A percentile compares a stretch with the other conserved stretches of the same genome.
Evolutionary conservation across 1,284 basidiomycete species (phyloP).

Genomic region (Grifola frondosa): DNA sequence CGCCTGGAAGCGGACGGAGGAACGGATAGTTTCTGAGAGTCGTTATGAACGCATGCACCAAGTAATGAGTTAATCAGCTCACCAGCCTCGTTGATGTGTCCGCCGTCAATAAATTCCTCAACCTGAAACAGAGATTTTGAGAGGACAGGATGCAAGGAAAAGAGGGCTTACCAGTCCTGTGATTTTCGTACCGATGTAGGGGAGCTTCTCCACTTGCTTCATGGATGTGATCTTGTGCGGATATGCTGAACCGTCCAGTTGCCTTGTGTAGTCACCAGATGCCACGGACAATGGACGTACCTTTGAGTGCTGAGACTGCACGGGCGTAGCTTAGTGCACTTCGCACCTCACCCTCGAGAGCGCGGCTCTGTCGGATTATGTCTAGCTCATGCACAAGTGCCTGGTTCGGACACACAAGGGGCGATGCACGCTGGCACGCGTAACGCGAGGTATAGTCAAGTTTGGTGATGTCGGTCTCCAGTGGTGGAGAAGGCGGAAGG

Average conservation of each 20-base stretch:
- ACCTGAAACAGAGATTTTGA: conserved; percentile 41
- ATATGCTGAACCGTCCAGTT: conserved; percentile 47
- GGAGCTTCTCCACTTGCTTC: conserved; percentile 51
- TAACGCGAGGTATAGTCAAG: conserved; percentile 45
- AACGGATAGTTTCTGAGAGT: conserved; percentile 48
- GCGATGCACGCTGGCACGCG: conserved; percentile 60
- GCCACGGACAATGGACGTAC: conserved; percentile 34
- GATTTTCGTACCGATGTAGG: conserved; percentile 63
- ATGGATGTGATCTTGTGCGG: conserved; percentile 50
- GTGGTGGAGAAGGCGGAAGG: conserved; percentile 26
- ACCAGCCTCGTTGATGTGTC: conserved; percentile 62
- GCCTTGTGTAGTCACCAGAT: not conserved
- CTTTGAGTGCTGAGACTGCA: conserved; percentile 70
- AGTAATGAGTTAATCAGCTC: not conserved
- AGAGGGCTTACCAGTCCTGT: conserved; percentile 48
- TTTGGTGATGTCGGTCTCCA: conserved; percentile 22
- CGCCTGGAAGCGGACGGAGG: conserved; percentile 52
- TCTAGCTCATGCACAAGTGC: conserved; percentile 52
- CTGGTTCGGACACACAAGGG: conserved; percentile 67
- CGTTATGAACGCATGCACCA: no score
- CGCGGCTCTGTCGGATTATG: conserved; percentile 56
- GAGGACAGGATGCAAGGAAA: not conserved
- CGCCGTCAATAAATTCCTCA: conserved; percentile 56
- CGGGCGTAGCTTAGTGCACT: conserved; percentile 69
- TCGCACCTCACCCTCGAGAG: conserved; percentile 61